A percentile compares a stretch with the other conserved stretches of the same genome.
phyloP scores from a whole-genome alignment of 1,284 basidiomycete genomes.

The Cryptococcus neoformans region DNA sequence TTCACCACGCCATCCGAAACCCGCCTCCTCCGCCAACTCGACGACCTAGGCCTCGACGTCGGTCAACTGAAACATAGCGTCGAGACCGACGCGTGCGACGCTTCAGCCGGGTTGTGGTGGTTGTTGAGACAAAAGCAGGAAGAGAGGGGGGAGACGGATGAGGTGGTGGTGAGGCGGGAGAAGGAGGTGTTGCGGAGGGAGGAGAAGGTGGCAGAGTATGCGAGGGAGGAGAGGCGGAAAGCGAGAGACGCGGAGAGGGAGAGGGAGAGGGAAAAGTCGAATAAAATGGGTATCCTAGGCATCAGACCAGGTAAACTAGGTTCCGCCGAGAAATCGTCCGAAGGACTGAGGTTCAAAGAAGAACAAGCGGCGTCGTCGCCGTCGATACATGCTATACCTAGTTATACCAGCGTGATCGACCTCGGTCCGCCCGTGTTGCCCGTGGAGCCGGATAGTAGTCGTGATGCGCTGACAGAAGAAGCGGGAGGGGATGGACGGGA shows the following conservation, averaged over 20 bases:
- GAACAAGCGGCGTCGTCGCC: conserved; percentile 6
- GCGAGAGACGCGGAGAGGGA: conserved; percentile 17
- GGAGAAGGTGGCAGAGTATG: conserved; percentile 29
- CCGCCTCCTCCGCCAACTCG: conserved; percentile 71
- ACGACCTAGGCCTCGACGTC: conserved; percentile 80
- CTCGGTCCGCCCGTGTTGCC: conserved; percentile 12
- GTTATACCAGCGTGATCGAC: conserved; percentile 13
- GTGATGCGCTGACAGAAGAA: no score
- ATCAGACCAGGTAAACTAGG: no score
- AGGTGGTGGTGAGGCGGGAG: conserved; percentile 28
- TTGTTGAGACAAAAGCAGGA: conserved; percentile 74
- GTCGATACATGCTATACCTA: conserved; percentile 9
- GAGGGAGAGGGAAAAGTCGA: no score
- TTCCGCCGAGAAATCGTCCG: no score
- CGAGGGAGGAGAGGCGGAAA: conserved; percentile 29
- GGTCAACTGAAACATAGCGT: conserved; percentile 94
- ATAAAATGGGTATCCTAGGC: no score
- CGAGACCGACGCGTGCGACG: conserved; percentile 85
- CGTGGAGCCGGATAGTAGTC: no score
- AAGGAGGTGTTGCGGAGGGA: conserved; percentile 23
- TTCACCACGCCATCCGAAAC: conserved; percentile 83
- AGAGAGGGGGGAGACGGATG: conserved; percentile 46
- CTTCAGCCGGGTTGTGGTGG: conserved; percentile 94
- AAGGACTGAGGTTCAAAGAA: background rate
- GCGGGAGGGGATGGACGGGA: no score